Evolutionary conservation across 1,139 yeast genomes (phyloP).

Genomic region (Kurtzmaniella quercitrusa): DNA sequence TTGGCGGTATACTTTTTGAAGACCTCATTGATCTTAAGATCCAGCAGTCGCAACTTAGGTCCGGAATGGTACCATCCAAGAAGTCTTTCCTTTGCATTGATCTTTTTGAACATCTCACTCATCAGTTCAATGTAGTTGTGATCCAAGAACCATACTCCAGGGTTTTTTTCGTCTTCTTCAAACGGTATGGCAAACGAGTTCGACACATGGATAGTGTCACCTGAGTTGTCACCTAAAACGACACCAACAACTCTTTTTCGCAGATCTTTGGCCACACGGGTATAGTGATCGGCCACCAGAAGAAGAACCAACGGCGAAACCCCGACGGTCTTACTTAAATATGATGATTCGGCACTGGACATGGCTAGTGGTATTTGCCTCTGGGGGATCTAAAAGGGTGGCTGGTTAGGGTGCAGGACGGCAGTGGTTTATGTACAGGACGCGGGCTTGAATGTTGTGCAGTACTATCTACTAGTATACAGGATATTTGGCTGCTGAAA

Average conservation of each 20-base stretch:
- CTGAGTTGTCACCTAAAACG: slow-evolving; percentile 72
- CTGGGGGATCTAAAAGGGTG: background rate
- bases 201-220: slow-evolving; percentile 57
- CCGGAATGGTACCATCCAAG: slow-evolving; percentile 99
- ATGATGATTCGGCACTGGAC: slow-evolving; percentile 27
- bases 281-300: slow-evolving; percentile 93
- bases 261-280: slow-evolving; percentile 66
- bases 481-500: no score
- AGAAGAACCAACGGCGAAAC: slow-evolving; percentile 94
- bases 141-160: slow-evolving; percentile 96
- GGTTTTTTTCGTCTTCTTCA: slow-evolving; percentile 91
- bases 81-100: slow-evolving; percentile 91
- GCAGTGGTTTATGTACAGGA: background rate
- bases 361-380: slow-evolving; percentile 8
- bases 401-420: background rate
- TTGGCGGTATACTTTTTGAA: slow-evolving; percentile 81
- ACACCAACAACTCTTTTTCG: slow-evolving; percentile 93
- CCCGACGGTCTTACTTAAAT: slow-evolving; percentile 61
- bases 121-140: slow-evolving; percentile 94
- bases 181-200: slow-evolving; percentile 88
- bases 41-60: slow-evolving; percentile 84
- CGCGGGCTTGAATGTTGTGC: no score
- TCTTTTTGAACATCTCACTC: slow-evolving; percentile 97
- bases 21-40: slow-evolving; percentile 82
- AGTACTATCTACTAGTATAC: no score